Evolutionary conservation across 2,329 filamentous ascomycete genomes (phyloP), one percentile per base, ranked within the genome.

Genomic region (Verticillium isaacii): DNA sequence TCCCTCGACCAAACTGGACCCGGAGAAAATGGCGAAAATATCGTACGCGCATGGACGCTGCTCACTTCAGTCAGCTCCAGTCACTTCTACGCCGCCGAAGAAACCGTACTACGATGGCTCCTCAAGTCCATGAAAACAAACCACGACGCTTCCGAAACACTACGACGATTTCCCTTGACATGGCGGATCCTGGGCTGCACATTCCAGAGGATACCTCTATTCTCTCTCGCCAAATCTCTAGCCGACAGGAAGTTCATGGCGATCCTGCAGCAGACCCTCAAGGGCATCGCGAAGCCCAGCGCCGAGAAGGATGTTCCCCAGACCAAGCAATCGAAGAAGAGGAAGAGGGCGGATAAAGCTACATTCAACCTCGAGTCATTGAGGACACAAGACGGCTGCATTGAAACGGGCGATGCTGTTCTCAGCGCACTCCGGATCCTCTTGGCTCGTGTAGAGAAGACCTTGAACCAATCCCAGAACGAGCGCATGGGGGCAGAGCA

Each of bases 151-250:
- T 80, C 82, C 59, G 83, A 86, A 70, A 80, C 77, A 50, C 67
- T 85, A 58, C 80, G 85, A 67, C 78, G 84, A 64, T 85, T 81
- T 67, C 82, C 84, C 56, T 71, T 83, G 59, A 79, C 84, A 11
- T 89, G 86, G 90, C 79, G 77, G 34, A 81, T 92, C 39, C 72
- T 93, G 29, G 78, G 80, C 55, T 82, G 82, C 62, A 78, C 89
- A 57, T 81, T 91, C 60, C 77, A 81, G 58, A 77, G 86, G n/a
- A 85, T 94, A 19, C 88, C 91, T 0, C 77, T 87, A 0, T 87
- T 89, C 56, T 88, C 86, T 12, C 79, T 91, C 29, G 90, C 91
- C 9, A 87, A 87, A 62, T 86, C 90, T 4, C 80, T 96, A 7
- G 87, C 85, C 25, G 88, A 93, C 62, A 82, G 88, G 61, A 83